A percentile compares a stretch with the other conserved stretches of the same genome.
Evolutionary conservation across 768 basidiomycete genomes (phyloP).

Genomic region (Tricholomella constricta): DNA sequence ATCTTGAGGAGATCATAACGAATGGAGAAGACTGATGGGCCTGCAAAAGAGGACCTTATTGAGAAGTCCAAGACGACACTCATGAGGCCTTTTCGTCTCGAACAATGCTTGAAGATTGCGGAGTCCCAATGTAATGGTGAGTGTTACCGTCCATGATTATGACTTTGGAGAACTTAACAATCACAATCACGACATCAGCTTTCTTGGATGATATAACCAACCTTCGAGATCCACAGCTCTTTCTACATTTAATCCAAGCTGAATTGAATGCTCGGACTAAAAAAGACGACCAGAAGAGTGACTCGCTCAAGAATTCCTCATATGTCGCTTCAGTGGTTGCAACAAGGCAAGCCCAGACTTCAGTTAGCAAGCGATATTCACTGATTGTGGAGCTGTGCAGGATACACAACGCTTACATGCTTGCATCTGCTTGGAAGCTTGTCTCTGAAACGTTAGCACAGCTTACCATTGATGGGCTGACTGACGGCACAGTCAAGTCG

Average conservation of each 20-base stretch:
- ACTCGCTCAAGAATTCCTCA: slow-evolving; percentile 41
- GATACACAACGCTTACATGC: slow-evolving; percentile 80
- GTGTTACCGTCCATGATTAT: slow-evolving; percentile 16
- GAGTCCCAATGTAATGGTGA: slow-evolving; percentile 74
- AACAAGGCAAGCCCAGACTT: slow-evolving; percentile 46
- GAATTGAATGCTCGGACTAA: slow-evolving; percentile 58
- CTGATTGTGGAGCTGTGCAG: slow-evolving; percentile 36
- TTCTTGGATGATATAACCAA: slow-evolving; percentile 71
- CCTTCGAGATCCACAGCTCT: slow-evolving; percentile 67
- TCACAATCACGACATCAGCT: slow-evolving; percentile 36
- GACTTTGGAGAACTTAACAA: neutral
- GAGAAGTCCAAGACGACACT: slow-evolving; percentile 59
- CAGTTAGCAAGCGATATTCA: neutral
- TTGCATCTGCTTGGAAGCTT: slow-evolving; percentile 83
- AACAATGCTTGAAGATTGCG: slow-evolving; percentile 65
- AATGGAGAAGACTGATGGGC: slow-evolving; percentile 3
- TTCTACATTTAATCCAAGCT: slow-evolving; percentile 54
- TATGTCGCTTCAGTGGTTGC: slow-evolving; percentile 59
- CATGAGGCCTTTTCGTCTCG: slow-evolving; percentile 63
- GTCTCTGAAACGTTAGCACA: slow-evolving; percentile 59
- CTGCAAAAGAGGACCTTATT: slow-evolving; percentile 63
- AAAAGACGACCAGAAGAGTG: slow-evolving; percentile 27
- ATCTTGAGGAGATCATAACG: slow-evolving; percentile 3
- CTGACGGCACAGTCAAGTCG: slow-evolving; percentile 51
- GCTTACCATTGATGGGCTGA: slow-evolving; percentile 55